Percentiles rank a stretch among this genome's conserved stretches.
These are phyloP conservation scores for Hyphopichia khmerensis DNA, from an alignment of 1,139 yeast genomes.

Conservation along the genomic window DNA sequence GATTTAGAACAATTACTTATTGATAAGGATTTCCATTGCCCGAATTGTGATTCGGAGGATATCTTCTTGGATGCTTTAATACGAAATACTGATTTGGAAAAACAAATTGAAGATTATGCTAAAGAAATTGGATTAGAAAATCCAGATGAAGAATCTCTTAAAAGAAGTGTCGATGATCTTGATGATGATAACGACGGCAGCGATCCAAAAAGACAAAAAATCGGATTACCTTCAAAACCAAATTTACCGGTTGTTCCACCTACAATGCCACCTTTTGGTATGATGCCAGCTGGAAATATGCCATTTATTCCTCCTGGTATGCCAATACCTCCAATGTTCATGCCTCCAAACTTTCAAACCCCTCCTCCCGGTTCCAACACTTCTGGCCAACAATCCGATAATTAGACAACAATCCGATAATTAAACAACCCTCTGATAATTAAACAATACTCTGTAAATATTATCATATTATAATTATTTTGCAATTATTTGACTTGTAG, in stretches of 20 bases:
- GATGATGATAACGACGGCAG: conserved; percentile 12
- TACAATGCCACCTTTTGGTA: conserved; percentile 18
- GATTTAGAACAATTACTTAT: conserved; percentile 68
- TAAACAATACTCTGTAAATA: too few species aligned
- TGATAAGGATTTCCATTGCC: conserved; percentile 88
- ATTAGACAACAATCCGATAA: too few species aligned
- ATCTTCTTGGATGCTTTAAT: conserved; percentile 71
- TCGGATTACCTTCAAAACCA: conserved; percentile 17
- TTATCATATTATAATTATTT: not conserved
- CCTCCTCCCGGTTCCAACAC: conserved; percentile 8
- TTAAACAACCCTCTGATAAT: too few species aligned
- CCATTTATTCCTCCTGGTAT: conserved; percentile 20
- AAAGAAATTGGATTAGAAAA: conserved; percentile 44
- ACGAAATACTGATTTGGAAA: conserved; percentile 58
- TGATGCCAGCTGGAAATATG: conserved; percentile 23
- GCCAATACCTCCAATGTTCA: conserved; percentile 20
- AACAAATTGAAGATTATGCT: conserved; percentile 52
- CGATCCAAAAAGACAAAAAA: conserved; percentile 32
- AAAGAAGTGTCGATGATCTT: conserved; percentile 23
- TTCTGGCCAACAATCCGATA: too few species aligned
- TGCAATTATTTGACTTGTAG: too few species aligned
- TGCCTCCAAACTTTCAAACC: conserved; percentile 10
- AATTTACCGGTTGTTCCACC: conserved; percentile 15
- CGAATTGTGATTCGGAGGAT: conserved; percentile 76
- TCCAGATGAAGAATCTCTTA: conserved; percentile 22